Evolutionary conservation across 768 basidiomycete genomes (phyloP).

Genomic region (Xerocomellus intermedius): DNA sequence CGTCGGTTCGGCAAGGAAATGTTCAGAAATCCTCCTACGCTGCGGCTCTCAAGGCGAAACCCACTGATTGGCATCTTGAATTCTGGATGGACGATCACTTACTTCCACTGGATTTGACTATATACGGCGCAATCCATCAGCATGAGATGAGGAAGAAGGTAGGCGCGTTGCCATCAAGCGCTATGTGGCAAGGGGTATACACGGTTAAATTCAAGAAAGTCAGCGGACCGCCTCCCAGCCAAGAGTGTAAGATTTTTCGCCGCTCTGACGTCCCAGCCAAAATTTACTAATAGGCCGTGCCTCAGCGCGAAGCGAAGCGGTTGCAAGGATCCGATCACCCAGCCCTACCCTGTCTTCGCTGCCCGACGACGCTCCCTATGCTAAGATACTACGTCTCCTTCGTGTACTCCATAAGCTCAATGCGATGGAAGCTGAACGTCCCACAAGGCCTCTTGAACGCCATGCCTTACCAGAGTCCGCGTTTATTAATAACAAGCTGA

Average conservation of each 20-base stretch:
- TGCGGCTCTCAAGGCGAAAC: constrained; percentile 88
- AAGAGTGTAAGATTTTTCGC: constrained; percentile 52
- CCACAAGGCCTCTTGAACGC: constrained; percentile 44
- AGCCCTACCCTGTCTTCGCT: constrained; percentile 74
- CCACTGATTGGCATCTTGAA: constrained; percentile 95
- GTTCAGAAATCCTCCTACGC: constrained; percentile 75
- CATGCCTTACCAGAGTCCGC: constrained; percentile 72
- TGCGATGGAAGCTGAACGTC: constrained; percentile 65
- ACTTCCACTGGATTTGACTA: constrained; percentile 83
- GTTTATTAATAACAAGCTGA: constrained; percentile 97
- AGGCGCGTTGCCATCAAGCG: constrained; percentile 58
- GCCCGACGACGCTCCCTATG: constrained; percentile 79
- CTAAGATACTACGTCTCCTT: constrained; percentile 88
- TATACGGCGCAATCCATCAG: constrained; percentile 96
- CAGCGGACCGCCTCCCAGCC: constrained; percentile 65
- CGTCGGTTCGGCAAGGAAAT: constrained; percentile 33
- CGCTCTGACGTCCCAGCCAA: neutral
- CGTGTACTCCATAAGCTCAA: constrained; percentile 86
- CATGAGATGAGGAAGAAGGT: constrained; percentile 79
- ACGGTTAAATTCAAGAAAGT: constrained; percentile 94
- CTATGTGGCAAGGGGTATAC: constrained; percentile 89
- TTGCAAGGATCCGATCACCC: constrained; percentile 55
- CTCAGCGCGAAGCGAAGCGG: constrained; percentile 37
- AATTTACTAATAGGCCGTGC: constrained; percentile 17
- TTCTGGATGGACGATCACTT: constrained; percentile 90